phyloP scores from a whole-genome alignment of 1,284 basidiomycete species.

The Ganoderma sinense region DNA sequence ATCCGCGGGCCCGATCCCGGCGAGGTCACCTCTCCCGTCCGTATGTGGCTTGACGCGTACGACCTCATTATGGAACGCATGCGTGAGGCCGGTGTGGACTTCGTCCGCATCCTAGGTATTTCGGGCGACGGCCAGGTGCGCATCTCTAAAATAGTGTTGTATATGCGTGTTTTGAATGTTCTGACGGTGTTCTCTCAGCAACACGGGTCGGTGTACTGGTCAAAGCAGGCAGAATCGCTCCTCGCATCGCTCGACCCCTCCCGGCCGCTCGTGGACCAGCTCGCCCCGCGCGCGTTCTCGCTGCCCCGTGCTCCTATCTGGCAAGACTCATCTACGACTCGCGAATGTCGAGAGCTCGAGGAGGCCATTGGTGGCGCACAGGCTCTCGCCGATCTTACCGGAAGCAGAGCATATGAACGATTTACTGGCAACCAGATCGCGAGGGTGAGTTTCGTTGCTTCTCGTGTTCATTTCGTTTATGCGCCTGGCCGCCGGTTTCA shows the following conservation, averaged over 20 bases:
- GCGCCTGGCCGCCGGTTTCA: not conserved
- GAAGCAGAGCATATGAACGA: conserved; percentile 87
- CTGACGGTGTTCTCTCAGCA: conserved; percentile 56
- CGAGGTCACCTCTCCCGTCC: conserved; percentile 83
- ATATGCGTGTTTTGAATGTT: not conserved
- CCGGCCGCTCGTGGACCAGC: conserved; percentile 59
- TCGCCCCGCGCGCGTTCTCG: conserved; percentile 74
- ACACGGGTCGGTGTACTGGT: conserved; percentile 94
- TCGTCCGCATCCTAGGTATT: conserved; percentile 66
- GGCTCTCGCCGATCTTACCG: conserved; percentile 77
- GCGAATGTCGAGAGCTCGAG: conserved; percentile 79
- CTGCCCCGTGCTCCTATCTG: conserved; percentile 82
- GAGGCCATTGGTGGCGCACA: conserved; percentile 73
- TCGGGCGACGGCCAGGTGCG: conserved; percentile 80
- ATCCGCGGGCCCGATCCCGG: conserved; percentile 69
- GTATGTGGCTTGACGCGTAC: conserved; percentile 86
- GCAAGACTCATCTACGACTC: conserved; percentile 90
- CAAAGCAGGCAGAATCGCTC: conserved; percentile 57
- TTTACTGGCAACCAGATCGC: conserved; percentile 91
- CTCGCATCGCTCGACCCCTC: conserved; percentile 64
- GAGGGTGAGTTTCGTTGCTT: conserved; percentile 55
- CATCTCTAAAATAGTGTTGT: not conserved
- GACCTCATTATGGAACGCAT: conserved; percentile 82
- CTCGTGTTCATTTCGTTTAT: not conserved
- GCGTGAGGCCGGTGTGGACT: conserved; percentile 64